Conservation (phyloP, 2,329 filamentous ascomycete species). For the Xylaria arbuscula region DNA sequence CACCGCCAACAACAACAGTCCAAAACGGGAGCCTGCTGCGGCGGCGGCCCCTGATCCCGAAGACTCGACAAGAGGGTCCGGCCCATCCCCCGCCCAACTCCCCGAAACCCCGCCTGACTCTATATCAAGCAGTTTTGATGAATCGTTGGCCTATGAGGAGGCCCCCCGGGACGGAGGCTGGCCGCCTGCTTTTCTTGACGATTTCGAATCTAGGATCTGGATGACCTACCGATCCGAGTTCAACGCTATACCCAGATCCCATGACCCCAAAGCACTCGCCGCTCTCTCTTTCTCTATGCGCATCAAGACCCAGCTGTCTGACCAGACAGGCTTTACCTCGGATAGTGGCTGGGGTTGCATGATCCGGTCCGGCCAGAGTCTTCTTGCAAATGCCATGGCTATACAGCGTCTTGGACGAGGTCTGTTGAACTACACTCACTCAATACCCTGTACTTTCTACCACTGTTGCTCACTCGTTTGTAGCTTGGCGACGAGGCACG, state of each 20-base stretch:
- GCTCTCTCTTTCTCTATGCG: slow-evolving; percentile 86
- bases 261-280: slow-evolving; percentile 75
- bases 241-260: slow-evolving; percentile 80
- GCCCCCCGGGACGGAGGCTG: slow-evolving; percentile 69
- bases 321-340: slow-evolving; percentile 85
- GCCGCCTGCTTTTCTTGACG: slow-evolving; percentile 86
- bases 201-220: slow-evolving; percentile 94
- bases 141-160: slow-evolving; percentile 62
- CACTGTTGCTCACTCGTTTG: slow-evolving; percentile 38
- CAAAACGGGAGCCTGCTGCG: slow-evolving; percentile 26
- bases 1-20: background rate
- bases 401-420: slow-evolving; percentile 81
- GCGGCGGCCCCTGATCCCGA: slow-evolving; percentile 23
- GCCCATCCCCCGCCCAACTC: slow-evolving; percentile 44
- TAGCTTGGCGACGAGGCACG: slow-evolving; percentile 79
- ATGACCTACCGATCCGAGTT: slow-evolving; percentile 96
- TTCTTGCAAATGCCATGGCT: slow-evolving; percentile 86
- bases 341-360: slow-evolving; percentile 99
- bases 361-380: slow-evolving; percentile 94
- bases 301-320: slow-evolving; percentile 80
- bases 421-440: slow-evolving; percentile 52
- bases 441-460: background rate
- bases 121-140: slow-evolving; percentile 62
- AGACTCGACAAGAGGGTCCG: slow-evolving; percentile 27
- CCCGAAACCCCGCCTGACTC: slow-evolving; percentile 62